Conservation (phyloP, 176 grass and related monocot genomes). For the Puya raimondii region DNA sequence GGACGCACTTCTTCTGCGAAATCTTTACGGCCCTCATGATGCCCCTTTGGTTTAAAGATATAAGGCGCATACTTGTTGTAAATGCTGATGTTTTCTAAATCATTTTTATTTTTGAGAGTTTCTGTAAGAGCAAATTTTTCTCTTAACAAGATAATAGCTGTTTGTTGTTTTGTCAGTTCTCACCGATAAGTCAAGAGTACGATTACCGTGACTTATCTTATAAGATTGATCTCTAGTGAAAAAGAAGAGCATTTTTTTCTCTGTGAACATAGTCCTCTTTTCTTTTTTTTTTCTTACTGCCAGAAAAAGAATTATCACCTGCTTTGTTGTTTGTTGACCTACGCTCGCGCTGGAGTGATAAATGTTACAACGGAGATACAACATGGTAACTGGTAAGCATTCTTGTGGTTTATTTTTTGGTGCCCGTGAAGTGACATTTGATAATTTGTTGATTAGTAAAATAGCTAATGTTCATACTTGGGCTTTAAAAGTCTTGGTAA, state of each 20-base stretch:
- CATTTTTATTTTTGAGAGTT: neutral
- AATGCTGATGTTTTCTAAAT: neutral
- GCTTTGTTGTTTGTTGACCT: neutral
- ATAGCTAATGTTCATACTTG: neutral
- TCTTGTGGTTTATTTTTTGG: neutral
- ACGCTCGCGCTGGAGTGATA: neutral
- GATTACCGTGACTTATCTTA: too few species aligned
- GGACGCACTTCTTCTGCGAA: constrained; percentile 52
- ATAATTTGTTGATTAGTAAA: neutral
- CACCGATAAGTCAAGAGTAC: too few species aligned
- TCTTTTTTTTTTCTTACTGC: too few species aligned
- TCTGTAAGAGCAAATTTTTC: neutral
- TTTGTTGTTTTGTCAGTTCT: too few species aligned
- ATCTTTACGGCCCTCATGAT: neutral
- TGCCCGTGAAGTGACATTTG: neutral
- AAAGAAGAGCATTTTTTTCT: too few species aligned
- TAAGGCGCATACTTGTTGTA: neutral
- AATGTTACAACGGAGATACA: too few species aligned
- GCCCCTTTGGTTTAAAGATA: neutral
- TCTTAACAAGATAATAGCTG: too few species aligned
- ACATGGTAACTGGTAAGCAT: neutral
- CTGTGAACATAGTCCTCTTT: too few species aligned
- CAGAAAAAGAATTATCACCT: neutral
- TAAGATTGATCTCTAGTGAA: too few species aligned
- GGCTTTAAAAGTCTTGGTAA: neutral